Evolutionary conservation across 2,329 filamentous ascomycete genomes (phyloP).

Genomic region (Colletotrichum zoysiae): DNA sequence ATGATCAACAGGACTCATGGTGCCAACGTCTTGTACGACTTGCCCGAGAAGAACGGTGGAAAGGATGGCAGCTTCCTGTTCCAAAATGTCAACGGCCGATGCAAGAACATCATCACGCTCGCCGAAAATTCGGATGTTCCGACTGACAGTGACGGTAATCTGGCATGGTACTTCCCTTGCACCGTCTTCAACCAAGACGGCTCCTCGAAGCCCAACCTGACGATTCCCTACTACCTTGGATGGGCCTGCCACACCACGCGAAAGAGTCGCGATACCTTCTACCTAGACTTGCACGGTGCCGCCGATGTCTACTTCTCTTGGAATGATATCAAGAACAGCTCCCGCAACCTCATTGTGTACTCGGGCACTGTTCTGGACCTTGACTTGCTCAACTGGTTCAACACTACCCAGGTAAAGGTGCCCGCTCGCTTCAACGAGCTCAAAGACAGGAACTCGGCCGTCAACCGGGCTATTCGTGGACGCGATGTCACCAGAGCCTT

Average conservation of each 20-base stretch:
- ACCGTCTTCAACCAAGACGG: slow-evolving; percentile 93
- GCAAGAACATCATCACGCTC: slow-evolving; percentile 88
- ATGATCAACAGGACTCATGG: slow-evolving; percentile 59
- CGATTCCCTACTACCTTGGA: slow-evolving; percentile 81
- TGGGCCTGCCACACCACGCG: slow-evolving; percentile 89
- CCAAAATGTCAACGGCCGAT: slow-evolving; percentile 97
- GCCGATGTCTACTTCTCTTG: slow-evolving; percentile 97
- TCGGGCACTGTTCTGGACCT: slow-evolving; percentile 94
- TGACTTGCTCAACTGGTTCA: slow-evolving; percentile 90
- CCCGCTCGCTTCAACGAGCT: slow-evolving; percentile 85
- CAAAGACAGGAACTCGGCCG: slow-evolving; percentile 71
- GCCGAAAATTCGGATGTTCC: slow-evolving; percentile 82
- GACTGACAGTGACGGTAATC: slow-evolving; percentile 75
- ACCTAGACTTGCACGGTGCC: slow-evolving; percentile 72
- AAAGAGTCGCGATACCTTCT: slow-evolving; percentile 79
- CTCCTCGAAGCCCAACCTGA: slow-evolving; percentile 80
- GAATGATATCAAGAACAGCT: slow-evolving; percentile 90
- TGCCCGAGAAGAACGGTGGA: slow-evolving; percentile 85
- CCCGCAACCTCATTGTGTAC: slow-evolving; percentile 93
- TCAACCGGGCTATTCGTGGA: slow-evolving; percentile 77
- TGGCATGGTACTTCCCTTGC: slow-evolving; percentile 99
- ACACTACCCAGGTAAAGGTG: slow-evolving; percentile 80
- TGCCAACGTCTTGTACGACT: slow-evolving; percentile 87
- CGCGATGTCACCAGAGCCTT: slow-evolving; percentile 92
- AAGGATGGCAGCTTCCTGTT: slow-evolving; percentile 97